Evolutionary conservation across 2,329 filamentous ascomycete species (phyloP).

Genomic region (Raffaelea albimanens): DNA sequence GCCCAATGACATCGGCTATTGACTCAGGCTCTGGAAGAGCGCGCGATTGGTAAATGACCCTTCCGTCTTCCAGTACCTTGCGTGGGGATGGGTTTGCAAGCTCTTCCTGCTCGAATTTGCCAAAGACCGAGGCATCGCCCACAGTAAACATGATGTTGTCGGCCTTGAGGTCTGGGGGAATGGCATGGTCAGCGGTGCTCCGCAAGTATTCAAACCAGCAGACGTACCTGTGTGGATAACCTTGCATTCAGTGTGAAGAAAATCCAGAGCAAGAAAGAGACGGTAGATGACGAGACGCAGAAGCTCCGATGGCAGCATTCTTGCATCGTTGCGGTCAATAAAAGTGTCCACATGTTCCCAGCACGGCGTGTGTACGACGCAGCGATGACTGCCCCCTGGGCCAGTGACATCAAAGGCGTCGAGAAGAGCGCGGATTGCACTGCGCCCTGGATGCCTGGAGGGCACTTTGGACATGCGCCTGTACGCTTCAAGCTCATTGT

Average conservation of each 20-base stretch:
- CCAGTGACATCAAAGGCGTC: background rate
- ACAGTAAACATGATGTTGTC: background rate
- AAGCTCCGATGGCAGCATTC: too few species aligned
- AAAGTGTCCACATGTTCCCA: background rate
- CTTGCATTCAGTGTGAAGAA: too few species aligned
- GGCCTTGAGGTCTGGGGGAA: background rate
- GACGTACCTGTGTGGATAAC: background rate
- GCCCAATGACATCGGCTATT: background rate
- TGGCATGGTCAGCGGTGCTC: too few species aligned
- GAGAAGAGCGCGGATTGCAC: background rate
- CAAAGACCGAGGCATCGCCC: background rate
- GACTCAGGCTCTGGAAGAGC: background rate
- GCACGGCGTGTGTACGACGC: background rate
- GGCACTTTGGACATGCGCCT: background rate
- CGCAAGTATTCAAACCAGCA: background rate
- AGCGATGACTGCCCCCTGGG: background rate
- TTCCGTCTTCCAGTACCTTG: background rate
- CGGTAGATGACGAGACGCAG: too few species aligned
- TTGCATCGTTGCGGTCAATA: background rate
- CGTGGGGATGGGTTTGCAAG: background rate
- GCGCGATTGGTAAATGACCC: background rate
- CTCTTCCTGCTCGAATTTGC: background rate
- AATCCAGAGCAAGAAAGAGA: too few species aligned
- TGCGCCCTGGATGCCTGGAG: background rate
- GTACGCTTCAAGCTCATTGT: background rate